phyloP scores from a whole-genome alignment of 305 asterid species.

The Fraxinus latifolia region DNA sequence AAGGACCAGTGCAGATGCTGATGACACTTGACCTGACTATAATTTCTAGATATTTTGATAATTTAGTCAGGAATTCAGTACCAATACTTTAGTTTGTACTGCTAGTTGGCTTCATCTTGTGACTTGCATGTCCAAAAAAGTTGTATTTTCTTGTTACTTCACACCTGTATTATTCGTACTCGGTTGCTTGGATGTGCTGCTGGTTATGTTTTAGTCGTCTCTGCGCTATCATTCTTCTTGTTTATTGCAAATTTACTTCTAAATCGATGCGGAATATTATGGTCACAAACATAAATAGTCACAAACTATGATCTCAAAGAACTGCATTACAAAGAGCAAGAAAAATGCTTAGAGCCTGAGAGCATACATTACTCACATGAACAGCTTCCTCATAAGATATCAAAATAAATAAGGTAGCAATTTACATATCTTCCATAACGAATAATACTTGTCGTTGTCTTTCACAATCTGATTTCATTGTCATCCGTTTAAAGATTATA shows the following conservation, averaged over 20 bases:
- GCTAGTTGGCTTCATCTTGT: not conserved
- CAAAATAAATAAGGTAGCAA: not conserved
- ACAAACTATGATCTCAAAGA: not conserved
- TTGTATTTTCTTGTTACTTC: not conserved
- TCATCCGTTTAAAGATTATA: conserved; percentile 47
- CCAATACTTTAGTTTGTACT: not conserved
- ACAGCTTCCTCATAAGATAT: not conserved
- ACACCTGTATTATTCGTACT: not conserved
- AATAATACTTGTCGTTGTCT: not conserved
- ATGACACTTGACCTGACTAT: conserved; percentile 22
- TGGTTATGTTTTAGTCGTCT: not conserved
- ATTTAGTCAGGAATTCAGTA: not conserved
- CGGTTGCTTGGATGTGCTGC: not conserved
- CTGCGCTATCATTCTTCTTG: not conserved
- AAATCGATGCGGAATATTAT: not conserved
- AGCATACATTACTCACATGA: not conserved
- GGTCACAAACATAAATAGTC: not conserved
- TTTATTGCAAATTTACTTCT: not conserved
- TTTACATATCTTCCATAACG: not conserved
- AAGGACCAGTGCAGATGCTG: conserved; percentile 33
- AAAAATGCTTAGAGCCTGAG: not conserved
- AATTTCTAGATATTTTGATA: not conserved
- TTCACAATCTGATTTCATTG: conserved; percentile 35
- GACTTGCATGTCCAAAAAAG: not conserved
- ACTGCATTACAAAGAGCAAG: not conserved